phyloP scores from a whole-genome alignment of 2,329 filamentous ascomycete species.

The Colletotrichum limetticola region DNA sequence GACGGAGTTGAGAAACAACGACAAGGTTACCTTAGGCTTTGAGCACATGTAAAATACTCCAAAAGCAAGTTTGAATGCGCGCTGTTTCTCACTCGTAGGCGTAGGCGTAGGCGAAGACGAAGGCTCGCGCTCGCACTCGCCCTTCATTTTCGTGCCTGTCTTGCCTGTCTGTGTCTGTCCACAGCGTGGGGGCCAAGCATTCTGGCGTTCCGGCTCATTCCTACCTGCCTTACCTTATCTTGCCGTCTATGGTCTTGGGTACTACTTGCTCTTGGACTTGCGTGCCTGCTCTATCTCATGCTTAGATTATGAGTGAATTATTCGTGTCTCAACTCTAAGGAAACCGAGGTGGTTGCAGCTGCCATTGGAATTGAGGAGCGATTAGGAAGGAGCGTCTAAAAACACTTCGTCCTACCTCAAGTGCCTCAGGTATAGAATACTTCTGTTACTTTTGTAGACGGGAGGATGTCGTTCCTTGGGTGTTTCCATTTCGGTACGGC shows the following conservation, averaged over 20 bases:
- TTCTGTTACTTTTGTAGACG: background rate
- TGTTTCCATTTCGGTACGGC: background rate
- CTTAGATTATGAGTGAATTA: too few relatives aligned
- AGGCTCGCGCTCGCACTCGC: background rate
- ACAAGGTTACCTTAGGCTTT: too few relatives aligned
- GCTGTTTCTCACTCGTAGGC: background rate
- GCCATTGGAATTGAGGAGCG: background rate
- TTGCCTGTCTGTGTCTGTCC: background rate
- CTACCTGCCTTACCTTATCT: background rate
- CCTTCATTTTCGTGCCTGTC: background rate
- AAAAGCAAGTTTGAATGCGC: background rate
- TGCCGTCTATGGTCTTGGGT: background rate
- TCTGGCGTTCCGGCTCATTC: background rate
- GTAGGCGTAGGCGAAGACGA: too few relatives aligned
- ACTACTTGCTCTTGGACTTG: too few relatives aligned
- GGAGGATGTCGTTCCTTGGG: background rate
- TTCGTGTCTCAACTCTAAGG: too few relatives aligned
- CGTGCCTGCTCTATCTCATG: background rate
- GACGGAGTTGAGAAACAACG: constrained; percentile 28
- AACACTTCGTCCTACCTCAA: background rate
- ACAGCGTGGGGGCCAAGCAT: background rate
- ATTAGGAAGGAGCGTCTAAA: background rate
- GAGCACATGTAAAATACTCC: constrained; percentile 1
- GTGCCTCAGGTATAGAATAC: too few relatives aligned
- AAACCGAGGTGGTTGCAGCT: background rate